These are phyloP conservation scores for Backusella mclennaniae DNA, from an alignment of 192 early-diverging fungal species.

Conservation along the genomic window DNA sequence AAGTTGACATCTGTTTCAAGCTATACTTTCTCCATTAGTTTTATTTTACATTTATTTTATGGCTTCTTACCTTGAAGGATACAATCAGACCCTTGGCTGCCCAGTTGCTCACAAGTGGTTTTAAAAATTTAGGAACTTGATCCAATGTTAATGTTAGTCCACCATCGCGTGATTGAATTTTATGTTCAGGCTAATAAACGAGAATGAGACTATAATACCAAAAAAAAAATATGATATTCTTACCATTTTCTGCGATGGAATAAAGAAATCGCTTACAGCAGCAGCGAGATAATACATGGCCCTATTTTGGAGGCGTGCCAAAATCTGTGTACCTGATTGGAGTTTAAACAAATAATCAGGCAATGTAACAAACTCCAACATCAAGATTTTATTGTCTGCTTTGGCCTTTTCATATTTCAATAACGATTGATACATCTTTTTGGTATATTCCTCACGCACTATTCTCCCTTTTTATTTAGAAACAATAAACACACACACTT, in stretches of 20 bases:
- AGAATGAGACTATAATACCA: background rate
- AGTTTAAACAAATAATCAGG: constrained; percentile 92
- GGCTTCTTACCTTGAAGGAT: constrained; percentile 86
- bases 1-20: constrained; percentile 89
- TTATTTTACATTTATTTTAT: background rate
- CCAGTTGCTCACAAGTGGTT: constrained; percentile 94
- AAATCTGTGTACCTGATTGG: constrained; percentile 64
- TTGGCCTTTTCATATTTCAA: constrained; percentile 50
- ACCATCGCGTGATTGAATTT: constrained; percentile 93
- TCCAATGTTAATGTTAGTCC: constrained; percentile 86
- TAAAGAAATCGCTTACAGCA: constrained; percentile 98
- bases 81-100: constrained; percentile 84
- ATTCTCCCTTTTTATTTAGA: background rate
- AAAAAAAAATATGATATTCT: background rate
- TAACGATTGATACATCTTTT: constrained; percentile 63
- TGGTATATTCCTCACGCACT: constrained; percentile 71
- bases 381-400: constrained; percentile 61
- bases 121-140: constrained; percentile 96
- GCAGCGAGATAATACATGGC: constrained; percentile 97
- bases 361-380: constrained; percentile 87
- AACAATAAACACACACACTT: no score
- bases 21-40: constrained; percentile 19
- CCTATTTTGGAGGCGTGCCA: constrained; percentile 61
- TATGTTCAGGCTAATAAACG: constrained; percentile 73
- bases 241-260: constrained; percentile 90